Percentiles rank a stretch among this genome's conserved stretches.
Evolutionary conservation across 805 yeast species (phyloP).

Genomic region (Lipomyces anomalus): DNA sequence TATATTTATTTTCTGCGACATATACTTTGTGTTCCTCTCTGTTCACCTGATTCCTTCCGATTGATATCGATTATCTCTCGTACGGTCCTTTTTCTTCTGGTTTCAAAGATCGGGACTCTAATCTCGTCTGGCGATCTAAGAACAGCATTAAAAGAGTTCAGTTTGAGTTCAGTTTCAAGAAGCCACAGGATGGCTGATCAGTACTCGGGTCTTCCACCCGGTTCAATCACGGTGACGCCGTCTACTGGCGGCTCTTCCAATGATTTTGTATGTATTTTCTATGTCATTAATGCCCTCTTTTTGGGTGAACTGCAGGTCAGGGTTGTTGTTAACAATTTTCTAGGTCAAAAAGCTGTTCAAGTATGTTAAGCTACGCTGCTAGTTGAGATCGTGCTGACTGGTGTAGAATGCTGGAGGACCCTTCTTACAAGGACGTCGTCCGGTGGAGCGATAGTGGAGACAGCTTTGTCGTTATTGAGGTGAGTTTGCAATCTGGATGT

Average conservation of each 20-base stretch:
- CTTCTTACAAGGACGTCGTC: conserved; percentile 67
- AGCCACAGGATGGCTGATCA: no score
- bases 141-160: no score
- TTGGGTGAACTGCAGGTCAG: background rate
- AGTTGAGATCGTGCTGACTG: conserved; percentile 8
- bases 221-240: no score
- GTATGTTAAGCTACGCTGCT: conserved; percentile 2
- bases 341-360: conserved; percentile 24
- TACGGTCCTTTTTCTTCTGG: no score
- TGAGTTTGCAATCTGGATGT: conserved; percentile 13
- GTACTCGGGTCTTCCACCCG: no score
- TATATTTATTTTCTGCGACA: no score
- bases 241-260: conserved; percentile 23
- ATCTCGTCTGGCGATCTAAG: no score
- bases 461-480: conserved; percentile 77
- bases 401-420: conserved; percentile 79
- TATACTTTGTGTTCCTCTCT: no score
- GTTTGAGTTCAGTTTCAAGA: no score
- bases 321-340: background rate
- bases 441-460: conserved; percentile 85
- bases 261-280: conserved; percentile 21
- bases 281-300: background rate
- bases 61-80: no score
- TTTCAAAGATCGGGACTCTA: no score
- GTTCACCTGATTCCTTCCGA: no score